Evolutionary conservation across 2,329 filamentous ascomycete genomes (phyloP).

Genomic region (Alternaria triticimaculans): DNA sequence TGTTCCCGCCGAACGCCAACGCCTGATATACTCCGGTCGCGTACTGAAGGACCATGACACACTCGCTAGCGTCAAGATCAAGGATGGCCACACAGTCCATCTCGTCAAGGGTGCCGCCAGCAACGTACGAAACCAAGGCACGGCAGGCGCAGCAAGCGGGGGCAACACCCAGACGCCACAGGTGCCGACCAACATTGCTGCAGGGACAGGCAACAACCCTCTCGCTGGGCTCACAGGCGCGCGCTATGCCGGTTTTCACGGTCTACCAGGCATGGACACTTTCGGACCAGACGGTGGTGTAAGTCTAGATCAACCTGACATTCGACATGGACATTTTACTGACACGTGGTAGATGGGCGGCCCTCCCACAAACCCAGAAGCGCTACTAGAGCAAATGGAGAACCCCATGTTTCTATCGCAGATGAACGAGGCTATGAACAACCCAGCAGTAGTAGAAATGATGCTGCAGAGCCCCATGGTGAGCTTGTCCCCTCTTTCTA

Average conservation of each 20-base stretch:
- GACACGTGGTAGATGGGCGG: slow-evolving; percentile 78
- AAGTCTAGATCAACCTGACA: slow-evolving; percentile 54
- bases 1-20: slow-evolving; percentile 85
- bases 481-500: not conserved
- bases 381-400: slow-evolving; percentile 82
- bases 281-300: slow-evolving; percentile 96
- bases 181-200: slow-evolving; percentile 78
- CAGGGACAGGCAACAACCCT: slow-evolving; percentile 81
- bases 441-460: slow-evolving; percentile 92
- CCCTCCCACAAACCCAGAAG: slow-evolving; percentile 79
- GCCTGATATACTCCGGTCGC: slow-evolving; percentile 95
- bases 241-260: slow-evolving; percentile 89
- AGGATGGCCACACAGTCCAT: slow-evolving; percentile 93
- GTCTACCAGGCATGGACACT: slow-evolving; percentile 83
- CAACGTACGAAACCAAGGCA: slow-evolving; percentile 67
- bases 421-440: slow-evolving; percentile 94
- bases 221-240: slow-evolving; percentile 90
- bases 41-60: slow-evolving; percentile 95
- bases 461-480: slow-evolving; percentile 65
- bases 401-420: slow-evolving; percentile 86
- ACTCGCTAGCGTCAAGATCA: slow-evolving; percentile 88
- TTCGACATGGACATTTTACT: slow-evolving; percentile 15
- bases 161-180: slow-evolving; percentile 63
- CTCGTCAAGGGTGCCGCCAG: slow-evolving; percentile 95
- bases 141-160: slow-evolving; percentile 39